Evolutionary conservation across 768 basidiomycete genomes (phyloP).

Genomic region (Podaxis sp.): DNA sequence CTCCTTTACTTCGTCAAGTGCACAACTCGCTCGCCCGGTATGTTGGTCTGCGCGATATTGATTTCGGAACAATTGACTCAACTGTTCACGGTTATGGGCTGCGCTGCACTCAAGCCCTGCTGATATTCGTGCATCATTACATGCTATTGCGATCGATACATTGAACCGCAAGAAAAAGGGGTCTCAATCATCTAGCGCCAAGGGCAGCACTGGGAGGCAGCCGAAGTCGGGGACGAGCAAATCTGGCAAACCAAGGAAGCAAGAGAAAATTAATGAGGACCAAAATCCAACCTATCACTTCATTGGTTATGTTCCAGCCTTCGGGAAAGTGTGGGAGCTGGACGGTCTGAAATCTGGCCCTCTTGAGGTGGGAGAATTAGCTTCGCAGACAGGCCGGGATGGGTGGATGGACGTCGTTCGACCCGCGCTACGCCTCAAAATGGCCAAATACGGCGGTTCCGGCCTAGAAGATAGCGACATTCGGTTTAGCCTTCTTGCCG

Average conservation of each 20-base stretch:
- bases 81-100: conserved; percentile 10
- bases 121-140: conserved; percentile 55
- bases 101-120: conserved; percentile 42
- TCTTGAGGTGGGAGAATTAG: conserved; percentile 62
- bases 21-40: conserved; percentile 66
- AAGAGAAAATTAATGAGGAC: conserved; percentile 27
- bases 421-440: conserved; percentile 59
- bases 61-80: background rate
- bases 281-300: conserved; percentile 59
- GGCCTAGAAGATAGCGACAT: conserved; percentile 46
- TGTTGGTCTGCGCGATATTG: conserved; percentile 16
- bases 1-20: conserved; percentile 48
- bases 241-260: conserved; percentile 15
- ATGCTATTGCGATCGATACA: conserved; percentile 44
- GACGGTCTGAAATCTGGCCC: conserved; percentile 64
- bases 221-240: conserved; percentile 1
- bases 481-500: conserved; percentile 59
- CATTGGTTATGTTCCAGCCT: conserved; percentile 62
- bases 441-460: conserved; percentile 55
- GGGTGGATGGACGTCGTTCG: conserved; percentile 64
- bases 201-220: background rate
- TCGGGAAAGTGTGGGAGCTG: conserved; percentile 71
- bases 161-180: conserved; percentile 42
- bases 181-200: background rate
- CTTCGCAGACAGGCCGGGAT: conserved; percentile 12